Conservation (phyloP, 2,329 filamentous ascomycete genomes). For the Alternaria dauci region DNA sequence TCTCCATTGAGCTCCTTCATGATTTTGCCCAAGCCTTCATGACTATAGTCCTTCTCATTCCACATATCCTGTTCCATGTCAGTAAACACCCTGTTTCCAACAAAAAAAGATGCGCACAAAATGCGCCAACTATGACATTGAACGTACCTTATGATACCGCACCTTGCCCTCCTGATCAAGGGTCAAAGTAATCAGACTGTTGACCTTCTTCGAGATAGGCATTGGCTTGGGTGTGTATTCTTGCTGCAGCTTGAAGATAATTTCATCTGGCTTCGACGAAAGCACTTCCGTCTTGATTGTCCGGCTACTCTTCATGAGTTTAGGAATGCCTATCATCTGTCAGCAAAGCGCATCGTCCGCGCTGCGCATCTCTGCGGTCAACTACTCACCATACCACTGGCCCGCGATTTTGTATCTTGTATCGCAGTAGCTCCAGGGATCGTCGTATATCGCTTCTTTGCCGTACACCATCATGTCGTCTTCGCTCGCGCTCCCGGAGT, state of each 20-base stretch:
- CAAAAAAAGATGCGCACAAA: background rate
- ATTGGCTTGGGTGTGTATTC: constrained; percentile 56
- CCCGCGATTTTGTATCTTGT: constrained; percentile 61
- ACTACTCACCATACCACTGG: constrained; percentile 56
- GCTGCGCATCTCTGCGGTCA: too few species aligned
- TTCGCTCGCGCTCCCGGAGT: constrained; percentile 58
- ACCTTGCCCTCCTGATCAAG: constrained; percentile 65
- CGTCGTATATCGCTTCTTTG: constrained; percentile 57
- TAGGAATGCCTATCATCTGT: constrained; percentile 49
- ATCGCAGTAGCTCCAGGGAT: constrained; percentile 61
- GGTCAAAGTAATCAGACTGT: constrained; percentile 62
- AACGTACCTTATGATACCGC: constrained; percentile 60
- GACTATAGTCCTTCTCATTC: constrained; percentile 66
- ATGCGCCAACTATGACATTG: background rate
- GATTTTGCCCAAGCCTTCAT: constrained; percentile 61
- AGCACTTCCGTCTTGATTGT: constrained; percentile 56
- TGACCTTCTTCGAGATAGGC: constrained; percentile 59
- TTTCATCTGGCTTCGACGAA: constrained; percentile 47
- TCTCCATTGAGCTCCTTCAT: constrained; percentile 62
- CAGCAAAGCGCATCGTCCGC: background rate
- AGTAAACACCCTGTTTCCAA: background rate
- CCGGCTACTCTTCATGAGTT: constrained; percentile 51
- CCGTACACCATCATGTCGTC: constrained; percentile 61
- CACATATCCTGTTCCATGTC: constrained; percentile 59
- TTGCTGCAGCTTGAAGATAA: constrained; percentile 60